Evolutionary conservation across 2,329 filamentous ascomycete species (phyloP), one percentile per base, ranked within the genome.

Genomic region (Aspergillus aculeatinus): DNA sequence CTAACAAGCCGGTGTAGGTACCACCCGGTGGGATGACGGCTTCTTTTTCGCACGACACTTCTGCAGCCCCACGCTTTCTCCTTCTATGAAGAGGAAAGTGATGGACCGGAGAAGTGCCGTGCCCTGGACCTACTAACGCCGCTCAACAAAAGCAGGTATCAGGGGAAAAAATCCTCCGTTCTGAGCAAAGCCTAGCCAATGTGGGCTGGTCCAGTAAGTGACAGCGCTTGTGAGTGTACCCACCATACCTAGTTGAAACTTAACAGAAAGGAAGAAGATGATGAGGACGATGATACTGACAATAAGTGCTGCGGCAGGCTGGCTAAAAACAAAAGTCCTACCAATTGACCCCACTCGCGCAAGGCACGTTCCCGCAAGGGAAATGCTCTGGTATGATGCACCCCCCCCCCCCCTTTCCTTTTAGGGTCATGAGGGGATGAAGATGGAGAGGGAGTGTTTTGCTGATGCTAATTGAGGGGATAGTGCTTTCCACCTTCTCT

Each of bases 131-230:
- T 55, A 55, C 53, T 55, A 35, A 55, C 42, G 6, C 33, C 5
- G 6, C 7, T 31, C 16, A 6, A 10, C 14, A 47, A 25, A 27
- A 19, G 42, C 47, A 47, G 42, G 53, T 29, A 29, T 29, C 5
- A 9, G 7, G 27, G 27, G 9, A 1, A 10, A 27, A 29, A 29
- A 29, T 29, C 59, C 53, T 60, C 53, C 49, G 58, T 42, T 51
- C 42, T 58, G 60, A 64, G 60, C 63, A 63, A 60, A 39, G 55
- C 57, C 58, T 60, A 51, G 60, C 33, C 57, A 53, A 48, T 55
- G 65, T 54, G 65, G 60, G 50, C 60, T 44, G 42, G 63, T 53
- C 63, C 64, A 67, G 65, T 66, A 60, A 60, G 59, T 48, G 58
- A 64, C 58, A 59, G 60, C 54, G 59, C 56, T 58, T 59, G 61